Evolutionary conservation across 1,284 basidiomycete species (phyloP).

Genomic region (Macrocybe sp.): DNA sequence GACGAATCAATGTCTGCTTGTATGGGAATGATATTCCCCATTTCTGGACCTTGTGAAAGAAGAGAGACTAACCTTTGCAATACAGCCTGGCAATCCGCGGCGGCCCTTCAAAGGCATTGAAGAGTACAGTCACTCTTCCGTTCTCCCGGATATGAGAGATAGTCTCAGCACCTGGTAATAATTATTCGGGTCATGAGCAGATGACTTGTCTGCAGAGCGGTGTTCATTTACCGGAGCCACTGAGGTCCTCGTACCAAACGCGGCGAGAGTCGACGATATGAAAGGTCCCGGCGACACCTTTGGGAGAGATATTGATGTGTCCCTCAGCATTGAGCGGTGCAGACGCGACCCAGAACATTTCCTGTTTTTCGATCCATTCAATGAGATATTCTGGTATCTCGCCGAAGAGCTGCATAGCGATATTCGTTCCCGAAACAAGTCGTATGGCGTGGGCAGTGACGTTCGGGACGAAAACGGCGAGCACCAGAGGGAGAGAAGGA

Average conservation of each 20-base stretch:
- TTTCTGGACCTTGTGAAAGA: conserved; percentile 1
- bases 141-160: conserved; percentile 47
- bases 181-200: conserved; percentile 1
- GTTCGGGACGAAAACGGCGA: neutral
- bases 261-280: conserved; percentile 35
- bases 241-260: conserved; percentile 48
- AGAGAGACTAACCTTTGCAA: conserved; percentile 33
- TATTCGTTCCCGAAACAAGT: neutral
- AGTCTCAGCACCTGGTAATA: conserved; percentile 38
- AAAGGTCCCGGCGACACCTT: conserved; percentile 35
- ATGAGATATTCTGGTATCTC: conserved; percentile 35
- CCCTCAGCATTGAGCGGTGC: conserved; percentile 40
- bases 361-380: conserved; percentile 39
- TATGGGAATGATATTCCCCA: too few relatives aligned
- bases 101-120: conserved; percentile 41
- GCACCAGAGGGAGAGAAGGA: neutral
- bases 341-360: conserved; percentile 46
- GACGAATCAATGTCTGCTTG: neutral
- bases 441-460: neutral
- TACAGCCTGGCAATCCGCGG: conserved; percentile 38
- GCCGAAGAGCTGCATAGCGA: conserved; percentile 26
- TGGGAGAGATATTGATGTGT: conserved; percentile 44
- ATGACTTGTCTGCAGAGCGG: neutral
- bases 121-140: conserved; percentile 41
- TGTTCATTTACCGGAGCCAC: conserved; percentile 35